These are phyloP conservation scores for Canariomyces notabilis DNA, from an alignment of 2,329 filamentous ascomycete genomes.

Conservation along the genomic window DNA sequence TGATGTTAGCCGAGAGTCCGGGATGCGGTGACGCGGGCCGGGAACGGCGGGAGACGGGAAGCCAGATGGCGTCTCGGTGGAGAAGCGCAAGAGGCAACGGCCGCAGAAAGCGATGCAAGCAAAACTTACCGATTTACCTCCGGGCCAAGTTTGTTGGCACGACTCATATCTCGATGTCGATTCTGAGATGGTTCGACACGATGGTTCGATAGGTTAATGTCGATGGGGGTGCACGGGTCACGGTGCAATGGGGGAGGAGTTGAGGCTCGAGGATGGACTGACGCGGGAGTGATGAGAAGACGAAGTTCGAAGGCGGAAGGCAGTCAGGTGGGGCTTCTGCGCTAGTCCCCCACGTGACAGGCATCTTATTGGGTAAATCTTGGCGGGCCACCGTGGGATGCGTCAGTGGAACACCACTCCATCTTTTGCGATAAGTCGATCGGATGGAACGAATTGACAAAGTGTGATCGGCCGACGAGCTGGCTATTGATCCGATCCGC, in stretches of 20 bases:
- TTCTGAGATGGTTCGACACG: constrained; percentile 23
- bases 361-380: constrained; percentile 1
- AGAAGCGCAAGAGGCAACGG: constrained; percentile 19
- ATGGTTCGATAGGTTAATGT: constrained; percentile 20
- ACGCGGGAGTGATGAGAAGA: constrained; percentile 26
- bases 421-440: neutral
- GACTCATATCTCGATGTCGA: constrained; percentile 78
- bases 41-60: constrained; percentile 11
- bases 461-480: neutral
- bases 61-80: constrained; percentile 16
- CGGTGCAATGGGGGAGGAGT: constrained; percentile 16
- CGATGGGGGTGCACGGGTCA: constrained; percentile 14
- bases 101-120: neutral
- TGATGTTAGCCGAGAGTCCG: constrained; percentile 14
- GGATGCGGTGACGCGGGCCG: constrained; percentile 7
- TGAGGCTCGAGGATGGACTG: constrained; percentile 24
- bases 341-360: constrained; percentile 24
- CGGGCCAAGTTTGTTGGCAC: constrained; percentile 93
- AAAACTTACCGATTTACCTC: constrained; percentile 90
- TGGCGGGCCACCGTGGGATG: too few relatives aligned
- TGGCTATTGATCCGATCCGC: neutral
- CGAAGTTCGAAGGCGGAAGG: constrained; percentile 24
- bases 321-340: constrained; percentile 17
- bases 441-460: too few relatives aligned
- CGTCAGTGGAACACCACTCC: constrained; percentile 4